Percentiles rank a stretch among this genome's conserved stretches.
These are phyloP conservation scores for Salinomyces thailandicus DNA, from an alignment of 2,329 filamentous ascomycete genomes.

Conservation along the genomic window DNA sequence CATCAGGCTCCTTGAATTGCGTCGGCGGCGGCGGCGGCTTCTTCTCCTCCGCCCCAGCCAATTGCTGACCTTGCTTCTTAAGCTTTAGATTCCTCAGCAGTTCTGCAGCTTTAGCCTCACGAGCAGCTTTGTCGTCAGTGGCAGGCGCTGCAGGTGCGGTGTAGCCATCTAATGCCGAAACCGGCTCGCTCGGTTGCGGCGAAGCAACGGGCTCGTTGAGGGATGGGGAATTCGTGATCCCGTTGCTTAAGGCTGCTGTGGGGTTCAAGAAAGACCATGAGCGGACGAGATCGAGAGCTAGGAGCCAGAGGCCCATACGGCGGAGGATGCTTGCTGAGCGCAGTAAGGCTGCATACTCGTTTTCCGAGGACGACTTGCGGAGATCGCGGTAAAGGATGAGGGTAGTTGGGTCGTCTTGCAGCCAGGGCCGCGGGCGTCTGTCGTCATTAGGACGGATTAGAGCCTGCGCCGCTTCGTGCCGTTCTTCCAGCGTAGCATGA, in stretches of 20 bases:
- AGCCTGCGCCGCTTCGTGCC: conserved; percentile 73
- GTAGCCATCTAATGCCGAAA: conserved; percentile 14
- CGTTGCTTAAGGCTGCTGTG: not conserved
- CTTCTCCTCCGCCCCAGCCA: conserved; percentile 22
- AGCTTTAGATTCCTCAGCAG: conserved; percentile 36
- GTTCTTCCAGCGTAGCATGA: conserved; percentile 78
- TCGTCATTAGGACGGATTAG: conserved; percentile 61
- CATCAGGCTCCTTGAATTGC: conserved; percentile 86
- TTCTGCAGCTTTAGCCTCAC: conserved; percentile 23
- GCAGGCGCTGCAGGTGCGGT: conserved; percentile 2
- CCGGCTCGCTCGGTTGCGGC: conserved; percentile 3
- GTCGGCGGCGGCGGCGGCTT: conserved; percentile 60
- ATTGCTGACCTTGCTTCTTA: conserved; percentile 23
- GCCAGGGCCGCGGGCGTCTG: conserved; percentile 39
- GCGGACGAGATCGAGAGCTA: conserved; percentile 74
- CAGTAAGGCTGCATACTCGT: conserved; percentile 54
- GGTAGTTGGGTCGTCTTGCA: conserved; percentile 80
- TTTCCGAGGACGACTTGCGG: conserved; percentile 54
- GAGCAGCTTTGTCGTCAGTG: conserved; percentile 15
- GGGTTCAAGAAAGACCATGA: conserved; percentile 79
- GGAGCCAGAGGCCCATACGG: conserved; percentile 60
- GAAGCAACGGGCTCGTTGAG: not conserved
- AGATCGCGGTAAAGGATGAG: conserved; percentile 81
- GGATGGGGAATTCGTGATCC: too few relatives aligned
- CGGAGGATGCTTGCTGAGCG: conserved; percentile 54